Evolutionary conservation across 1,139 yeast species (phyloP), one percentile per base, ranked within the genome.

Genomic region (Diutina sp.): DNA sequence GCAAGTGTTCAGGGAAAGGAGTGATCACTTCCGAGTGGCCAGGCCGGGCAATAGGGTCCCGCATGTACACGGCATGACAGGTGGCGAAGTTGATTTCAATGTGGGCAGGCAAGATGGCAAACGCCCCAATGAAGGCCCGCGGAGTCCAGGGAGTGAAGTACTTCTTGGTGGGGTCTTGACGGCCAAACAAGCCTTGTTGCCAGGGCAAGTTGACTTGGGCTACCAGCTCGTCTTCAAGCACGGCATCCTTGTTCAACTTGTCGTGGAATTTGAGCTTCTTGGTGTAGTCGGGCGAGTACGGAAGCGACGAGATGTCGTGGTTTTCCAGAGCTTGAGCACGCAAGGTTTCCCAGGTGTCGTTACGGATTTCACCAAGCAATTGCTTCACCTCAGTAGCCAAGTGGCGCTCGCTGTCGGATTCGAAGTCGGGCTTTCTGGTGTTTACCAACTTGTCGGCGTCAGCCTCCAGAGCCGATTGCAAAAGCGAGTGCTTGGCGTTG

Each of bases 101-200:
- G 70, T 93, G 98, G 60, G 88, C 85, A 35, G 99, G 99, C 63
- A 90, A 79, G 59, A 93, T 80, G 16, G 98, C 95, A 71, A 91
- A 90, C 54, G 96, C 95, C 5, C 96, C 91, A 61, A 93, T 72
- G 71, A 91, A 93, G 51, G 93, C 95, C 72, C 97, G 85, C 60
- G 97, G 96, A 58, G 85, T 79, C 97, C 97, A 93, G 57, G 99
- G 99, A 8, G 98, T 90, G 74, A 93, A 93, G 71, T 86, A 93
- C 8, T 91, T 82, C 73, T 87, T 90, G 46, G 77, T 66, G 16
- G 91, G 85, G 57, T 89, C 86, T 62, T 82, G 72, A 66, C 95
- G 85, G 28, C 98, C 98, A 68, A 79, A 90, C 62, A 85, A 77
- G 55, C 84, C 81, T 58, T 78, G 75, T 70, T 87, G 95, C 90